Conservation (phyloP, 306 rosid species). For the Betula pendula region DNA sequence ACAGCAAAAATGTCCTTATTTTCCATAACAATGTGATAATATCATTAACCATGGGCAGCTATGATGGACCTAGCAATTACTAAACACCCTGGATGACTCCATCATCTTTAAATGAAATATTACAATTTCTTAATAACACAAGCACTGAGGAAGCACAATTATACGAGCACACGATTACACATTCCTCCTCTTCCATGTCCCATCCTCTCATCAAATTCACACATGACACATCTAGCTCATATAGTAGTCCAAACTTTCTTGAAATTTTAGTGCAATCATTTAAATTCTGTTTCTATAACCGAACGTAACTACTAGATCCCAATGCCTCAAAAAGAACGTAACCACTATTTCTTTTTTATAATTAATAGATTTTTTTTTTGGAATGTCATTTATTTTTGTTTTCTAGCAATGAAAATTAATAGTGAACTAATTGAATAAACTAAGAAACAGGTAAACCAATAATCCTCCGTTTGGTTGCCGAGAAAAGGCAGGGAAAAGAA, state of each 20-base stretch:
- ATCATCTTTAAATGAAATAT: not conserved
- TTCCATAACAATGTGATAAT: not conserved
- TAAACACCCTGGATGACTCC: not conserved
- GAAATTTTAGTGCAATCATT: not conserved
- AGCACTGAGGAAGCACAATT: not conserved
- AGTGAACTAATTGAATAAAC: not conserved
- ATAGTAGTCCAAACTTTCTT: not conserved
- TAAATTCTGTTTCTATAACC: not conserved
- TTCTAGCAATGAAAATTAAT: not conserved
- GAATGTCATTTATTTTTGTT: too few relatives aligned
- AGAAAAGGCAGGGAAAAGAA: slow-evolving; percentile 3
- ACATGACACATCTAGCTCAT: not conserved
- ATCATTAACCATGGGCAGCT: not conserved
- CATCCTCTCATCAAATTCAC: not conserved
- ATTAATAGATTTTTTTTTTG: too few relatives aligned
- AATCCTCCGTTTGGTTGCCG: not conserved
- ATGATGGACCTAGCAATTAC: not conserved
- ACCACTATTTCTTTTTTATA: too few relatives aligned
- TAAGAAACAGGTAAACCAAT: not conserved
- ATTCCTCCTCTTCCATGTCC: not conserved
- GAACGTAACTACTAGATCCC: not conserved
- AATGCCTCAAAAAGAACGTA: not conserved
- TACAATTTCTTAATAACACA: not conserved
- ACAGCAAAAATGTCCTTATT: not conserved
- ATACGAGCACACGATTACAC: too few relatives aligned